These are phyloP conservation scores for Colletotrichum camelliae DNA, from an alignment of 2,329 filamentous ascomycete species.

Conservation along the genomic window DNA sequence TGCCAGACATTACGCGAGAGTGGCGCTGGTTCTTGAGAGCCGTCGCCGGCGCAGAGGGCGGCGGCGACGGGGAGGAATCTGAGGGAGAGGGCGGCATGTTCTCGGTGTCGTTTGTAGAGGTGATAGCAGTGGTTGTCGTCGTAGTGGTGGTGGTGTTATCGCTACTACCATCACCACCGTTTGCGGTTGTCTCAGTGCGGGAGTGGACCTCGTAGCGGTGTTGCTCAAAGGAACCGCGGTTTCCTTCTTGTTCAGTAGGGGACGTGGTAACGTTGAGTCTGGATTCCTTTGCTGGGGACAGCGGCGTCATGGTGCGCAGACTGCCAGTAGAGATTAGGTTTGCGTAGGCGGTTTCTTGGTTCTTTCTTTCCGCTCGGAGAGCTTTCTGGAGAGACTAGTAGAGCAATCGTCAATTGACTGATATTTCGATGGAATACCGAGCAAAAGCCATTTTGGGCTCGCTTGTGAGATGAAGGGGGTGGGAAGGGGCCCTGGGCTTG, in stretches of 20 bases:
- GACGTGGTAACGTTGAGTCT: slow-evolving; percentile 28
- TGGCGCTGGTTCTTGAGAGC: slow-evolving; percentile 39
- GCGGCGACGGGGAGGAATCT: slow-evolving; percentile 16
- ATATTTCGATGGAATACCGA: slow-evolving; percentile 15
- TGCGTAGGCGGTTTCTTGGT: not conserved
- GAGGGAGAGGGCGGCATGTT: slow-evolving; percentile 51
- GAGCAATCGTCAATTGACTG: slow-evolving; percentile 15
- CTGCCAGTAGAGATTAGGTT: not conserved
- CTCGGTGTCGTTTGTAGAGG: slow-evolving; percentile 41
- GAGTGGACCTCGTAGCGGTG: slow-evolving; percentile 36
- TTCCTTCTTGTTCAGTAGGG: slow-evolving; percentile 32
- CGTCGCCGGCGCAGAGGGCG: slow-evolving; percentile 10
- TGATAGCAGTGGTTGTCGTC: slow-evolving; percentile 19
- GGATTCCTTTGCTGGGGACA: slow-evolving; percentile 42
- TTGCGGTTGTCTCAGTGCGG: slow-evolving; percentile 27
- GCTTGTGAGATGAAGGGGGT: slow-evolving; percentile 24
- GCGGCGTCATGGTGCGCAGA: slow-evolving; percentile 39
- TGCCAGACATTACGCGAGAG: slow-evolving; percentile 62
- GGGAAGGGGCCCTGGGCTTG: slow-evolving; percentile 17
- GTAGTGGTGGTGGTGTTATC: slow-evolving; percentile 21
- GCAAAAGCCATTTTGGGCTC: slow-evolving; percentile 15
- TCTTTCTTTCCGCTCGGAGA: not conserved
- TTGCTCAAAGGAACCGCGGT: slow-evolving; percentile 32
- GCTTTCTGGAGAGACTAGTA: not conserved
- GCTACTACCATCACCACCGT: slow-evolving; percentile 18